phyloP scores from a whole-genome alignment of 2,329 filamentous ascomycete genomes.

The Aureobasidium sp. region DNA sequence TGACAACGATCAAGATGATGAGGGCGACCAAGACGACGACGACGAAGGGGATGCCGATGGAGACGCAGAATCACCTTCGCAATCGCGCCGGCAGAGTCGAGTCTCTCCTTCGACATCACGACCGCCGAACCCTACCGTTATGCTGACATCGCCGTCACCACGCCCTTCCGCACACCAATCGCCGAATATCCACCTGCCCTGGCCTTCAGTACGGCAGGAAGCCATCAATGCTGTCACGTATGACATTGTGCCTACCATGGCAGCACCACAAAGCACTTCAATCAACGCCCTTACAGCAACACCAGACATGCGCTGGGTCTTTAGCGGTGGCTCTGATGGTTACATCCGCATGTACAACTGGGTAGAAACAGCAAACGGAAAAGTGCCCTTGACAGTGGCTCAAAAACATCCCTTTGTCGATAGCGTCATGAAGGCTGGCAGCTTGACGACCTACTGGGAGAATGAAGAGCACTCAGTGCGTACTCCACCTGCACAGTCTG shows the following conservation, averaged over 20 bases:
- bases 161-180: conserved; percentile 25
- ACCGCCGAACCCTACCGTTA: conserved; percentile 38
- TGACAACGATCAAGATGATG: conserved; percentile 31
- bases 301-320: conserved; percentile 89
- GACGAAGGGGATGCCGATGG: conserved; percentile 32
- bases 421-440: conserved; percentile 89
- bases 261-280: conserved; percentile 88
- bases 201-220: conserved; percentile 55
- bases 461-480: conserved; percentile 66
- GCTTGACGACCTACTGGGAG: conserved; percentile 96
- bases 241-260: conserved; percentile 95
- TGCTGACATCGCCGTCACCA: conserved; percentile 40
- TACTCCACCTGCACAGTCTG: conserved; percentile 24
- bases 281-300: conserved; percentile 90
- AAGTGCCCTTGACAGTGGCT: conserved; percentile 85
- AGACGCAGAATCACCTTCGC: conserved; percentile 35
- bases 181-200: conserved; percentile 20
- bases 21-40: conserved; percentile 25
- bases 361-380: conserved; percentile 88
- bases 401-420: conserved; percentile 96
- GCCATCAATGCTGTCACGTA: conserved; percentile 73
- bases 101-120: conserved; percentile 16
- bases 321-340: conserved; percentile 87
- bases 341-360: conserved; percentile 98
- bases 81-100: conserved; percentile 27